A percentile compares a stretch with the other conserved stretches of the same genome.
Conservation (phyloP, 257 asterid species). For the Phtheirospermum japonicum region DNA sequence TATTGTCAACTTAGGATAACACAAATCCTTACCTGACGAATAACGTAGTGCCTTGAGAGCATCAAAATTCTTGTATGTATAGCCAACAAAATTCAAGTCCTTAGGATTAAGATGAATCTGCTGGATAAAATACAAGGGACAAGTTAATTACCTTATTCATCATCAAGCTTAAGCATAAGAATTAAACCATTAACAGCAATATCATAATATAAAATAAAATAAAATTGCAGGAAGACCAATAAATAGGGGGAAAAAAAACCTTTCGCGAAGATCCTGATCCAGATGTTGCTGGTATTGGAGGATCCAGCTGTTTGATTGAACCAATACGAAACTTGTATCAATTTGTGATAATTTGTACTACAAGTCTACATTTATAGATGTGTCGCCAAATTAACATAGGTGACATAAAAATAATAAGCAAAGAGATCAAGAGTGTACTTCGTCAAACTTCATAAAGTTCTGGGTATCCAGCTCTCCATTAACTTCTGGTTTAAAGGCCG, state of each 20-base stretch:
- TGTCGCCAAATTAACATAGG: no score
- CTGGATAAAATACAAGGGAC: conserved; percentile 27
- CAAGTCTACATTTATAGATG: not conserved
- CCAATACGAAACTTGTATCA: conserved; percentile 31
- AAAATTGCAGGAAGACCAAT: conserved; percentile 12
- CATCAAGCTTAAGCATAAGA: conserved; percentile 24
- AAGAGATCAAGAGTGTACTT: conserved; percentile 45
- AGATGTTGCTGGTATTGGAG: conserved; percentile 65
- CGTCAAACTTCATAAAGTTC: conserved; percentile 95
- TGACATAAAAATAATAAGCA: not conserved
- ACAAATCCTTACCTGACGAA: conserved; percentile 54
- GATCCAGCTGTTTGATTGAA: conserved; percentile 47
- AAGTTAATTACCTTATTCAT: conserved; percentile 28
- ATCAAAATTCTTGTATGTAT: conserved; percentile 89
- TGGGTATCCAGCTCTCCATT: conserved; percentile 95
- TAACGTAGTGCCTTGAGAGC: conserved; percentile 79
- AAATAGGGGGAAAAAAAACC: conserved; percentile 42
- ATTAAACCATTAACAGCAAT: conserved; percentile 19
- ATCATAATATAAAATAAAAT: conserved; percentile 1
- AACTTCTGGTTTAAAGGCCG: conserved; percentile 89
- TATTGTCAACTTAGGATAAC: conserved; percentile 5
- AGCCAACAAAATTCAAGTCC: conserved; percentile 88
- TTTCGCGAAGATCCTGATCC: conserved; percentile 87
- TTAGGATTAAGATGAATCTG: conserved; percentile 65
- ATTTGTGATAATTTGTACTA: not conserved